Conservation (phyloP, 768 basidiomycete genomes). For the Podaxis pistillaris region DNA sequence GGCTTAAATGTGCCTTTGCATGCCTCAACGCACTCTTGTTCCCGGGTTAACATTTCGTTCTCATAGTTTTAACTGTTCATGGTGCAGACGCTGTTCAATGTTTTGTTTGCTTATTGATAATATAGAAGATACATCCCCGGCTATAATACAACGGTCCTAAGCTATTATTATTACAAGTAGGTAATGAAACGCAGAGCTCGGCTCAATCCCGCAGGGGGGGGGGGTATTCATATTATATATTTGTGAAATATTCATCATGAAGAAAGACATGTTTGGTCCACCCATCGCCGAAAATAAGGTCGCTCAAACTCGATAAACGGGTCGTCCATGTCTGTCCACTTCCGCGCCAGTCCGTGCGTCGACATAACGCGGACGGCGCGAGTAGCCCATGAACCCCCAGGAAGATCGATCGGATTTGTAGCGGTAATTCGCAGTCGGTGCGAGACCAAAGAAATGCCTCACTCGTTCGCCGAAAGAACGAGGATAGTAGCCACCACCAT, state of each 20-base stretch:
- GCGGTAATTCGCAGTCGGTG: conserved; percentile 36
- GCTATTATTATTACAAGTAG: no score
- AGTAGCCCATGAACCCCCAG: conserved; percentile 59
- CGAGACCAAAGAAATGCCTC: conserved; percentile 53
- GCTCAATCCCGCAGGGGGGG: no score
- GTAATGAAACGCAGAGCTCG: no score
- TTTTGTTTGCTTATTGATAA: no score
- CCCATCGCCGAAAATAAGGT: neutral
- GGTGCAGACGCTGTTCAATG: no score
- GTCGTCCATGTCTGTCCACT: conserved; percentile 56
- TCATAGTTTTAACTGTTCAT: neutral
- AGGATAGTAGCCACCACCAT: conserved; percentile 2
- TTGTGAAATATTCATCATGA: neutral
- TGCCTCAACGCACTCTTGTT: neutral
- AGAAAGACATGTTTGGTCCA: neutral
- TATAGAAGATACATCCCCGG: no score
- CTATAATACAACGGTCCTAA: no score
- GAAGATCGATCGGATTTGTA: conserved; percentile 42
- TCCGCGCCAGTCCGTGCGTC: conserved; percentile 48
- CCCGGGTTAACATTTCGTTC: neutral
- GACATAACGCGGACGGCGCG: conserved; percentile 45
- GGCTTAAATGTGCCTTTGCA: neutral
- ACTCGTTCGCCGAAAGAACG: conserved; percentile 40
- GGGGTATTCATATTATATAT: no score
- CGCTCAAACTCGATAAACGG: conserved; percentile 45